Base-by-base conservation (phyloP, 2,329 filamentous ascomycete species). In the Arthroderma uncinatum region DNA sequence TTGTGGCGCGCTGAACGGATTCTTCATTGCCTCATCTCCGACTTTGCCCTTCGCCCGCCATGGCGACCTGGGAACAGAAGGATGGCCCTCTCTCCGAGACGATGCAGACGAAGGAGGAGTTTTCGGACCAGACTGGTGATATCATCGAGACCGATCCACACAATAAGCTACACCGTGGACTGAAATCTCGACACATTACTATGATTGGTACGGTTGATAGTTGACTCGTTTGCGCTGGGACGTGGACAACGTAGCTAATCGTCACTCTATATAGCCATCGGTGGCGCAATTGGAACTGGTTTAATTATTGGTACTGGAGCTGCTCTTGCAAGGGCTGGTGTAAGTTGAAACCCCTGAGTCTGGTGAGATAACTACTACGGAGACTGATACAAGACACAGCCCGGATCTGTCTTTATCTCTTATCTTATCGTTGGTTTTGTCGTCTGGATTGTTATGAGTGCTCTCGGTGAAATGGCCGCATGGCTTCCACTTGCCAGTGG, bases 361-460 rank as follows among this genome's bases (percentile, higher is more conserved):
- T 25, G 25, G 47, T 30, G 28, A n/a, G 54, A 47, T 53, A 37
- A 34, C 25, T n/a, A 54, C 8, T 54, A 9, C 36, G 16, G 34
- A 55, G 19, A 23, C 57, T 63, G 42, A 63, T 59, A 33, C 59
- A 53, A 39, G 28, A 56, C 36, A 23, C 59, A 71, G 63, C 73
- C 73, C 19, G 73, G 66, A 12, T 65, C 73, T 2, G 69, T 76
- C 37, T 64, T 76, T 30, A 75, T 76, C 47, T 72, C 72, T 4
- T 76, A 76, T 62, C 64, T 70, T 3, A 66, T 72, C 56, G 71
- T 75, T 47, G 74, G 74, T 50, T 72, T 74, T 53, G 66, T 93
- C 59, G 88, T 92, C 62, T 93, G 84, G 71, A 74, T 89, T 42
- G 87, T 93, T 63, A 64, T 66, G 63, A 72, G 75, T 30, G 70